These are phyloP conservation scores for Dysphania ambrosioides DNA, from an alignment of 148 eudicot genomes.

Conservation along the genomic window DNA sequence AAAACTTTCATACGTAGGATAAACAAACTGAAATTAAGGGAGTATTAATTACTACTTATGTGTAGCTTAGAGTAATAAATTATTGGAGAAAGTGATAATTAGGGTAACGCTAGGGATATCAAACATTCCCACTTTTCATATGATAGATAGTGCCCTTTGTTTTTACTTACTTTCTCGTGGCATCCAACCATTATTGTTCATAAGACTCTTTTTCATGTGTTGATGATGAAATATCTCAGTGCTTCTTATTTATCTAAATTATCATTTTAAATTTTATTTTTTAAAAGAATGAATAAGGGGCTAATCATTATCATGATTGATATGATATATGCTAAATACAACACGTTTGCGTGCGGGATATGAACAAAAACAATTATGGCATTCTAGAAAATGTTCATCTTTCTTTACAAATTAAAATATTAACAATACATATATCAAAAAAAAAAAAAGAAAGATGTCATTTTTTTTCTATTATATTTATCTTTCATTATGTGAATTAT, in stretches of 20 bases:
- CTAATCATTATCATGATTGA: slow-evolving; percentile 20
- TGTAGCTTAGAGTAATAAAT: too few relatives aligned
- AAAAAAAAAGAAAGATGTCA: too few relatives aligned
- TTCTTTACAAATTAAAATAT: neutral
- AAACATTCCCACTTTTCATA: slow-evolving; percentile 20
- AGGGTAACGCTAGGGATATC: neutral
- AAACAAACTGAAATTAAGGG: too few relatives aligned
- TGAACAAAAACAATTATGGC: slow-evolving; percentile 20
- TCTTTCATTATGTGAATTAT: too few relatives aligned
- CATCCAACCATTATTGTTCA: slow-evolving; percentile 13
- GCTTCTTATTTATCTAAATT: neutral
- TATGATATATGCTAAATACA: slow-evolving; percentile 16
- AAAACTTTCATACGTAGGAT: too few relatives aligned
- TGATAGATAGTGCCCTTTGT: neutral
- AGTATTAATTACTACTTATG: too few relatives aligned
- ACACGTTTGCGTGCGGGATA: slow-evolving; percentile 23
- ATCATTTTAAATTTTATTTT: too few relatives aligned
- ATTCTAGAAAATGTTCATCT: neutral
- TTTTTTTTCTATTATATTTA: too few relatives aligned
- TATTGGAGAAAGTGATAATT: neutral
- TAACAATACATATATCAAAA: too few relatives aligned
- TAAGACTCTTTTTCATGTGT: slow-evolving; percentile 18
- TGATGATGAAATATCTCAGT: slow-evolving; percentile 10
- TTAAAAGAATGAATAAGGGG: neutral
- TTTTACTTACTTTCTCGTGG: slow-evolving; percentile 19